These are phyloP conservation scores for Allium fistulosum DNA, from an alignment of 106 monocot genomes.

Conservation along the genomic window DNA sequence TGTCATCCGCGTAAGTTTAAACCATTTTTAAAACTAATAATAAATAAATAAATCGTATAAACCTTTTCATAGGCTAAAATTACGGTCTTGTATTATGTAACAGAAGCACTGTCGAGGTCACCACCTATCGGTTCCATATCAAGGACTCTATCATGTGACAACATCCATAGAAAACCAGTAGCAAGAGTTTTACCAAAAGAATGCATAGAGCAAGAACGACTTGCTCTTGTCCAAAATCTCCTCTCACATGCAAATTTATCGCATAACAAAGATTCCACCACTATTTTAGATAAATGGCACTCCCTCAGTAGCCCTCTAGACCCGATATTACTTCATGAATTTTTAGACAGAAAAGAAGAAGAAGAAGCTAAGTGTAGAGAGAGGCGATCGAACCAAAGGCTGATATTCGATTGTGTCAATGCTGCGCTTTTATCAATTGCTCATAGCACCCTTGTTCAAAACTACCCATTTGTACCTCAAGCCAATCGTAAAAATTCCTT, in stretches of 20 bases:
- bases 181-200: constrained; percentile 8
- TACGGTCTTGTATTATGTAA: background rate
- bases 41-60: too few relatives aligned
- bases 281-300: constrained; percentile 46
- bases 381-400: constrained; percentile 58
- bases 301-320: constrained; percentile 60
- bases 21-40: background rate
- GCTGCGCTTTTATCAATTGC: constrained; percentile 48
- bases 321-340: constrained; percentile 44
- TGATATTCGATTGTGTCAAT: constrained; percentile 82
- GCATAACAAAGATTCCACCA: constrained; percentile 16
- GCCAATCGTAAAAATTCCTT: background rate
- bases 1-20: constrained; percentile 48
- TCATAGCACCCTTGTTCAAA: constrained; percentile 1
- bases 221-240: constrained; percentile 46
- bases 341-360: constrained; percentile 57
- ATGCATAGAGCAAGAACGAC: constrained; percentile 44
- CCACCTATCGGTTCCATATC: constrained; percentile 67
- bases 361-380: constrained; percentile 54
- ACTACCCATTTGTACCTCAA: constrained; percentile 15
- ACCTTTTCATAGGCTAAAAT: too few relatives aligned
- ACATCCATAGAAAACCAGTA: constrained; percentile 9
- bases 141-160: constrained; percentile 49
- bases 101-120: constrained; percentile 74
- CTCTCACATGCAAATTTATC: constrained; percentile 49